Evolutionary conservation across 352 stramenopile species (phyloP), one percentile per base, ranked within the genome.

Genomic region (Phytophthora sp.): DNA sequence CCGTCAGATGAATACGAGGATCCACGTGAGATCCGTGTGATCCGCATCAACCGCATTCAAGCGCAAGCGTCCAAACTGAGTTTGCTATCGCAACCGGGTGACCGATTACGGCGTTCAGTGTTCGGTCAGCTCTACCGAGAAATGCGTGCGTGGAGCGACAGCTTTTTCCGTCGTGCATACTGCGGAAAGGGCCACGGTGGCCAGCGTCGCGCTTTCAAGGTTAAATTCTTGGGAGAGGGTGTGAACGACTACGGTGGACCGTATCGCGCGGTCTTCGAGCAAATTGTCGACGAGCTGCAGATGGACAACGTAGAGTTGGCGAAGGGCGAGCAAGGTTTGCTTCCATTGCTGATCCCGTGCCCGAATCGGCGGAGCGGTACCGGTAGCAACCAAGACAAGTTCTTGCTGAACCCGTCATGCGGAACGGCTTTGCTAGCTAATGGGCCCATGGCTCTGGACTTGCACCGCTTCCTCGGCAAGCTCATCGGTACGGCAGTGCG

Each of bases 1-100:
- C 97, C 97, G 41, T 97, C 98, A 35, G 98, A 99, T 63, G 97
- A 99, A 64, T 99, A 99, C 72, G 97, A 99, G 74, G 84, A 99
- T 24, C 97, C 98, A 13, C 90, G 97, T 26, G 97, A 99, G 69
- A 98, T 99, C 62, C 87, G 96, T 15, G 98, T 97, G 34, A 96
- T 99, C 41, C 88, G 94, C 30, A 96, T 99, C 30, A 99, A 99
- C 71, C 91, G 97, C 26, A 94, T 99, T 41, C 96, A 96, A 57
- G 92, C 93, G 0, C 88, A 96, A 53, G 72, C 87, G 4, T 88
- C 87, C 8, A 95, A 94, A 50, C 64, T 98, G 44, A 97, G 94
- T 38, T 69, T 94, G 54, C 69, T 96, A 27, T 86, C 91, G 0
- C 95, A 98, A 57, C 79, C 89, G 4, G 84, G 79, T 27, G 91